Base-by-base conservation (phyloP, 2,329 filamentous ascomycete genomes). In the Neocucurbitaria cava region DNA sequence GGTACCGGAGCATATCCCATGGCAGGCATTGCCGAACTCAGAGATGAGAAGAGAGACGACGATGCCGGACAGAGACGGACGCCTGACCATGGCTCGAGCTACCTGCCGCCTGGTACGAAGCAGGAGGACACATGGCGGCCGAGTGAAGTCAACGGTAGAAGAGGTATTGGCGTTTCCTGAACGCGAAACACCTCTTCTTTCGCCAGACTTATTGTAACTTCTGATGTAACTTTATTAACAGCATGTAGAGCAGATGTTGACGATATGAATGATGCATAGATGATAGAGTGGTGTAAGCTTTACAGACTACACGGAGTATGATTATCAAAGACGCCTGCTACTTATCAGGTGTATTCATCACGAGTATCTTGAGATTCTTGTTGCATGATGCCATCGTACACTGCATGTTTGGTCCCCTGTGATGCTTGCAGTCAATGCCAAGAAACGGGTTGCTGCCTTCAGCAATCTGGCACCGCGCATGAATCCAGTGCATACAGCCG, bases 71-170 rank as follows among this genome's bases (percentile, higher is more conserved):
- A 74, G 17, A 69, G 77, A 52, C 67, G 77, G 31, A 74, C 77
- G 43, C 75, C 71, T 36, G 79, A 76, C 49, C 73, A 68, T 52
- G 54, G 57, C 13, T 71, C 76, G 33, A 74, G 76, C 21, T 94
- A 90, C 86, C 78, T 96, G 54, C 85, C 89, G 17, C 88, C 89
- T 0, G 91, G 92, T 7, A 96, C 91, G 1, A 92, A 87, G 70
- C 90, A 94, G 73, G 90, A 96, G 73, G 89, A 92, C 46, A 96
- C 91, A 2, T 96, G 92, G 93, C 65, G 69, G 41, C 61, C 69
- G 5, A 63, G 66, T 46, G 64, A 65, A 1, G 64, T 64, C 33
- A 66, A 64, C 46, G 62, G 65, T 5, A 62, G 58, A 39, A 43
- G 59, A 28, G 56, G 56, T n/a, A 62, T 72, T 46, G 68, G 64